These are phyloP conservation scores for Hypericum perforatum DNA, from an alignment of 345 rosid species.

Conservation along the genomic window DNA sequence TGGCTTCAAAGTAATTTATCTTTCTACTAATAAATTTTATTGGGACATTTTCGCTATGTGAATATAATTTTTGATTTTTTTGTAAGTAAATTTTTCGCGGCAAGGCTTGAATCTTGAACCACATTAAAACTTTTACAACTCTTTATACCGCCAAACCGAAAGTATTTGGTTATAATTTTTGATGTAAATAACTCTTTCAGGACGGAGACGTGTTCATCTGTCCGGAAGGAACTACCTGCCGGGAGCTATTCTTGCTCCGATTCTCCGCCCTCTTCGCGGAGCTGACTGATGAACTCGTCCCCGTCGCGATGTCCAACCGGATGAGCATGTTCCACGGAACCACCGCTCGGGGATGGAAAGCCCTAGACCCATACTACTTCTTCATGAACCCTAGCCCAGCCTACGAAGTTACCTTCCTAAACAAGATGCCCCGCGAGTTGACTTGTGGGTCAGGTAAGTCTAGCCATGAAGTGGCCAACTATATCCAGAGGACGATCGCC, in stretches of 20 bases:
- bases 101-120: no score
- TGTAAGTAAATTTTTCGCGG: no score
- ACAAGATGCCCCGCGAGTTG: background rate
- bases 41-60: no score
- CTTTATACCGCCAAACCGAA: no score
- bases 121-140: no score
- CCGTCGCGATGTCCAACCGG: background rate
- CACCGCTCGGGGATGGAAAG: background rate
- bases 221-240: background rate
- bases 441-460: background rate
- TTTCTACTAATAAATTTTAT: no score
- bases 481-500: background rate
- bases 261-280: background rate
- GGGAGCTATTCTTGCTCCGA: background rate
- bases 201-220: background rate
- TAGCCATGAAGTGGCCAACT: background rate
- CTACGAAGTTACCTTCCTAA: background rate
- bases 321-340: background rate
- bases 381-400: constrained; percentile 2
- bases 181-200: no score
- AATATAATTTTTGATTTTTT: no score
- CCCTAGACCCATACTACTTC: background rate
- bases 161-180: no score
- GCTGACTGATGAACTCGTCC: background rate
- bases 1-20: no score